These are phyloP conservation scores for Pisolithus orientalis DNA, from an alignment of 768 basidiomycete species.

Conservation along the genomic window DNA sequence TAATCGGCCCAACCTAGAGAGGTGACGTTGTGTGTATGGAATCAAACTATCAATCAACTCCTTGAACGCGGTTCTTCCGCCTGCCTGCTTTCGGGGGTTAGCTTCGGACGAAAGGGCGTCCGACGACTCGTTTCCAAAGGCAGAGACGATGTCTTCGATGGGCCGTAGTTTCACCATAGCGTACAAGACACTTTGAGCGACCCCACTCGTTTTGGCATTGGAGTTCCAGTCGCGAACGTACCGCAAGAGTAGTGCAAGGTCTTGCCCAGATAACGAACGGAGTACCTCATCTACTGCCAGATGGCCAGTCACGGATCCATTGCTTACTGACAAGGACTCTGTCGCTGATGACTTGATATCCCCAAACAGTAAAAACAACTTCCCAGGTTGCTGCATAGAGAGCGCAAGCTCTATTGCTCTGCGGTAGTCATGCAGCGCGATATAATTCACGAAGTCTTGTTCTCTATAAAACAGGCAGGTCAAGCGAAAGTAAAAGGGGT, in stretches of 20 bases:
- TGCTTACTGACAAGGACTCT: constrained; percentile 4
- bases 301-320: constrained; percentile 57
- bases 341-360: constrained; percentile 39
- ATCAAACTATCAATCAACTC: constrained; percentile 83
- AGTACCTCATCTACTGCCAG: constrained; percentile 77
- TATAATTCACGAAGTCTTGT: constrained; percentile 91
- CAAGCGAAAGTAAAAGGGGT: constrained; percentile 2
- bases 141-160: constrained; percentile 65
- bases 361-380: constrained; percentile 74
- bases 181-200: constrained; percentile 82
- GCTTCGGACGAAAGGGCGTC: constrained; percentile 10
- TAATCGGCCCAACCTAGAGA: constrained; percentile 74
- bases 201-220: constrained; percentile 76
- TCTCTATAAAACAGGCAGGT: constrained; percentile 52
- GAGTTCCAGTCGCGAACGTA: constrained; percentile 94
- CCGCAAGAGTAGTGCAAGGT: constrained; percentile 74
- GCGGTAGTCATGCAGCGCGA: constrained; percentile 82
- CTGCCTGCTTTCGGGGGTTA: constrained; percentile 26
- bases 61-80: constrained; percentile 38
- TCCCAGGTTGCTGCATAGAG: constrained; percentile 89
- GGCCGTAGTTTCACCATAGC: constrained; percentile 73
- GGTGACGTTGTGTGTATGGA: constrained; percentile 93
- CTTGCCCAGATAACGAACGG: constrained; percentile 58
- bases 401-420: constrained; percentile 89
- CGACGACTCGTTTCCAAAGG: constrained; percentile 39